Conservation (phyloP, 257 asterid genomes). For the Hygrophila difformis region DNA sequence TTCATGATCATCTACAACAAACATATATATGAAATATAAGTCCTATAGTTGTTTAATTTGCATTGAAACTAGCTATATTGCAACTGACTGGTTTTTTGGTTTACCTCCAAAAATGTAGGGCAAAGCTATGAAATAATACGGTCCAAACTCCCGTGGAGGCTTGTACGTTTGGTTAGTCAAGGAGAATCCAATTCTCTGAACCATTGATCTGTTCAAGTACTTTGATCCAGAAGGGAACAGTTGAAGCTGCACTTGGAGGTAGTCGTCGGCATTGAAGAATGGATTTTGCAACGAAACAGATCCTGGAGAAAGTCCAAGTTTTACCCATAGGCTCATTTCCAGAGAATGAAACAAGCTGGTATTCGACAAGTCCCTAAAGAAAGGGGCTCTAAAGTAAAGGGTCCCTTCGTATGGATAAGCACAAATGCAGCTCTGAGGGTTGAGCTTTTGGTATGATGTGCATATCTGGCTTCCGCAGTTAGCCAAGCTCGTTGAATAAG, state of each 20-base stretch:
- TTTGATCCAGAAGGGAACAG: constrained; percentile 60
- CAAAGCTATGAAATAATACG: constrained; percentile 74
- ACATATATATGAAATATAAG: too few relatives aligned
- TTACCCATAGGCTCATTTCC: constrained; percentile 89
- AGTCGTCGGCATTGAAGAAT: constrained; percentile 75
- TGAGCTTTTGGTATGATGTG: constrained; percentile 47
- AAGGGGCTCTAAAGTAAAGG: constrained; percentile 78
- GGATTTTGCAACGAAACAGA: constrained; percentile 75
- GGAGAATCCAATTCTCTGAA: constrained; percentile 70
- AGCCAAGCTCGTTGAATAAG: constrained; percentile 86
- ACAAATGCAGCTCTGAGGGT: constrained; percentile 89
- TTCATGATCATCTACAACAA: constrained; percentile 35
- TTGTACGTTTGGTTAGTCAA: constrained; percentile 87
- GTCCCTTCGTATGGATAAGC: constrained; percentile 89
- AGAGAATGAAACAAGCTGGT: constrained; percentile 63
- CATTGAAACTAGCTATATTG: too few relatives aligned
- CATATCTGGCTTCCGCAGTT: constrained; percentile 78
- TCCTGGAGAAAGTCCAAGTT: constrained; percentile 69
- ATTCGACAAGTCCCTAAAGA: constrained; percentile 76
- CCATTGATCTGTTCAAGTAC: constrained; percentile 62
- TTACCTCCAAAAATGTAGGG: constrained; percentile 67
- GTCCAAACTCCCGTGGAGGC: constrained; percentile 88
- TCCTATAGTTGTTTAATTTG: too few relatives aligned
- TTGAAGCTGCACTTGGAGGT: constrained; percentile 75
- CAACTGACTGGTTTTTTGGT: too few relatives aligned